phyloP scores from a whole-genome alignment of 805 yeast genomes.

The Kuraishia ogatae region DNA sequence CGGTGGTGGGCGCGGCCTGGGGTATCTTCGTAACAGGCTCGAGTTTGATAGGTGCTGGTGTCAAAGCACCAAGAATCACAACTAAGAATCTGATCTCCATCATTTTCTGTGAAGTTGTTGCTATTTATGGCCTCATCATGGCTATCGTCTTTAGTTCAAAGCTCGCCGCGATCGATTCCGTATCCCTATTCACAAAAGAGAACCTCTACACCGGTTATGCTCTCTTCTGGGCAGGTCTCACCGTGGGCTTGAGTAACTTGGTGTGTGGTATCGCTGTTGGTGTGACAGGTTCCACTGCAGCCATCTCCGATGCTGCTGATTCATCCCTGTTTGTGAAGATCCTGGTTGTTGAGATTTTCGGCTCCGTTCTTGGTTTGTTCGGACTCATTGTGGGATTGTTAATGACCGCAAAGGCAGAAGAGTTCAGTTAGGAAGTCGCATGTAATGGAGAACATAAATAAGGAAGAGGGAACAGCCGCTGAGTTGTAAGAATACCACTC shows the following conservation, averaged over 20 bases:
- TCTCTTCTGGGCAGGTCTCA: conserved; percentile 95
- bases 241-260: conserved; percentile 89
- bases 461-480: not conserved
- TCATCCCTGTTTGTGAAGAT: conserved; percentile 91
- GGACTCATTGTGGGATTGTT: conserved; percentile 94
- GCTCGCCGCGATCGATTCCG: conserved; percentile 55
- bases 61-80: conserved; percentile 93
- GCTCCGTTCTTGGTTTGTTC: conserved; percentile 89
- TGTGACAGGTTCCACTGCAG: conserved; percentile 97
- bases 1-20: conserved; percentile 99
- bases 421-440: conserved; percentile 44
- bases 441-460: not conserved
- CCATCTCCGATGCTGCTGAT: conserved; percentile 96
- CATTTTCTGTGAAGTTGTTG: conserved; percentile 98
- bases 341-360: conserved; percentile 94
- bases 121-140: conserved; percentile 95
- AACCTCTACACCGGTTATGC: conserved; percentile 93
- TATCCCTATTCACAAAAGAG: conserved; percentile 63
- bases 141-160: conserved; percentile 95
- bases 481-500: not conserved
- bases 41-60: conserved; percentile 95
- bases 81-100: conserved; percentile 94
- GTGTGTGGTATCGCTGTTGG: conserved; percentile 98
- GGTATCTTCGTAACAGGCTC: conserved; percentile 96
- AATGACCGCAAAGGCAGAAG: conserved; percentile 94